Percentiles rank a stretch among this genome's conserved stretches.
Evolutionary conservation across 2,329 filamentous ascomycete species (phyloP).

Genomic region (Fusarium ambrosium): DNA sequence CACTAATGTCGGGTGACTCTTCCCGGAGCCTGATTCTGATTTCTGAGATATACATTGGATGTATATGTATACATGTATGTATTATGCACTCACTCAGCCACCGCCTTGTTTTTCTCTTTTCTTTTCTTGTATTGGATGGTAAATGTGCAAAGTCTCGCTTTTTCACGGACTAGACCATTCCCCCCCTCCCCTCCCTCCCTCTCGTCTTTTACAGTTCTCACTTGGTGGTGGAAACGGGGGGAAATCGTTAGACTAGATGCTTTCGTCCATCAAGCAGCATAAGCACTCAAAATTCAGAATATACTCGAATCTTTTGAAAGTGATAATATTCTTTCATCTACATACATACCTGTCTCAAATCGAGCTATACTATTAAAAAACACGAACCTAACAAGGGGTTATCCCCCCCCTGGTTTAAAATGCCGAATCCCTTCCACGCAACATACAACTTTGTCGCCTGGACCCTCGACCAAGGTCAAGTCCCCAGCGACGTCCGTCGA

Average conservation of each 20-base stretch:
- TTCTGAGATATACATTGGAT: not conserved
- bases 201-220: not conserved
- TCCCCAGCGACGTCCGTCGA: conserved; percentile 45
- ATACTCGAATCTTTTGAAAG: not conserved
- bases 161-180: not conserved
- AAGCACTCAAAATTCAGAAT: not conserved
- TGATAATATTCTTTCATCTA: not conserved
- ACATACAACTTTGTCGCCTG: conserved; percentile 32
- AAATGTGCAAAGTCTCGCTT: conserved; percentile 2
- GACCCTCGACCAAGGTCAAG: conserved; percentile 43
- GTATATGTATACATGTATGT: not conserved
- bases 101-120: not conserved
- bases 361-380: not conserved
- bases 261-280: not conserved
- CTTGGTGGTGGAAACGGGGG: not conserved
- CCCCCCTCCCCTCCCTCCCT: not conserved
- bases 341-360: not conserved
- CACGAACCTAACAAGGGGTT: not conserved
- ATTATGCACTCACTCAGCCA: conserved; percentile 12
- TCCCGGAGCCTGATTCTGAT: conserved; percentile 12
- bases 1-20: not conserved
- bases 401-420: not conserved
- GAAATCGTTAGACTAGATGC: not conserved
- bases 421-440: conserved; percentile 29
- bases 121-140: not conserved